phyloP scores from a whole-genome alignment of 2,329 filamentous ascomycete genomes.

The Beauveria scarabaeidicola region DNA sequence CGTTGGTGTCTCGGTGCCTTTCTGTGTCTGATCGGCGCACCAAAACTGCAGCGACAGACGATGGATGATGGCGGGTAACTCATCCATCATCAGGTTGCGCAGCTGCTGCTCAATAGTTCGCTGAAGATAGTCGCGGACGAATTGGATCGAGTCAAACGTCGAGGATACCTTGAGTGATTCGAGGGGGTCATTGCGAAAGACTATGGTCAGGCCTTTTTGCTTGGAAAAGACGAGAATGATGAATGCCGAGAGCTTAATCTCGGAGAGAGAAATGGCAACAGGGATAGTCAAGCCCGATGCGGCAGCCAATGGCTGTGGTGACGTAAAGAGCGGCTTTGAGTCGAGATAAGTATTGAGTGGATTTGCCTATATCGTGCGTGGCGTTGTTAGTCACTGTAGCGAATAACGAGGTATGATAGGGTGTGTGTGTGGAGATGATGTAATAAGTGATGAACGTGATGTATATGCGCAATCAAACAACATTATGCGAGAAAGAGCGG shows the following conservation, averaged over 20 bases:
- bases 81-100: conserved; percentile 93
- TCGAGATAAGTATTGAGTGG: conserved; percentile 92
- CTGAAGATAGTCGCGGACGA: conserved; percentile 94
- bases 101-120: conserved; percentile 92
- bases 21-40: conserved; percentile 67
- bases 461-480: conserved; percentile 7
- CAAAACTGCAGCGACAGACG: conserved; percentile 79
- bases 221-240: conserved; percentile 97
- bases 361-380: conserved; percentile 59
- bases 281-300: conserved; percentile 91
- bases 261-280: conserved; percentile 91
- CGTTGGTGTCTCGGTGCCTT: conserved; percentile 39
- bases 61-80: conserved; percentile 93
- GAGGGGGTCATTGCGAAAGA: conserved; percentile 95
- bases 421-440: not conserved
- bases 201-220: conserved; percentile 91
- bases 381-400: conserved; percentile 5
- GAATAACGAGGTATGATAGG: not conserved
- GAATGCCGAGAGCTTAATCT: conserved; percentile 92
- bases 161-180: conserved; percentile 98
- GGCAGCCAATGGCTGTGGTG: conserved; percentile 83
- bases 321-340: conserved; percentile 86
- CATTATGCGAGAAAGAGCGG: not conserved
- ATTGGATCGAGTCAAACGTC: conserved; percentile 97
- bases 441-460: not conserved